Evolutionary conservation across 202 grass and related monocot genomes (phyloP), one percentile per base, ranked within the genome.

Genomic region (Schoenoplectus tabernaemontani): DNA sequence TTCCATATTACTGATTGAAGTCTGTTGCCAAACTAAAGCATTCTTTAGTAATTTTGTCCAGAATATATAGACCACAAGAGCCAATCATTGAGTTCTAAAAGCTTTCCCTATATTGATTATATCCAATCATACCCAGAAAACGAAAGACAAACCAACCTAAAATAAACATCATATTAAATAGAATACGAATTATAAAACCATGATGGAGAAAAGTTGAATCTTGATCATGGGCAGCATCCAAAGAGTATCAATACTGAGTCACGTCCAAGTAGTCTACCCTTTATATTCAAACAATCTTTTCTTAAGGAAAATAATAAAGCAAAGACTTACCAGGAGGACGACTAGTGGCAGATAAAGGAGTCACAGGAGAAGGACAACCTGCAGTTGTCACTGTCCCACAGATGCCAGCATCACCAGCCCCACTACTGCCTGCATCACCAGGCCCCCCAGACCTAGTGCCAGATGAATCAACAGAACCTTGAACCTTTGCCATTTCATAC

Each of bases 401-500:
- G 36, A 24, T 19, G 22, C 44, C 38, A 33, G 50, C 74, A 59
- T 5, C 82, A 73, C 78, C 67, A 73, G 38, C 76, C 42, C 65
- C 76, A 51, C 46, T 82, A 78, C 3, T 69, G 44, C 77, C 56
- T 62, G 8, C 59, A 53, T 76, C 7, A n/a, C 64, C 56, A 19
- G 50, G 24, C 4, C 34, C 48, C 30, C 78, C 57, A 36, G 83
- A 76, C 64, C 77, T n/a, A 22, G 30, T 63, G 48, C 54, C 70
- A 70, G 46, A 59, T 43, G 71, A 82, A 39, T 62, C 60, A 51
- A 71, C 28, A 34, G 63, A 46, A 2, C 80, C 63, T 32, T 85
- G 51, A 1, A 32, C 84, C 11, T 80, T 64, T 67, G 70, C 51
- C 68, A 81, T 86, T 65, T 89, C 87, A 84, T 86, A 86, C 68